Base-by-base conservation (phyloP, 805 yeast species). In the Hanseniaspora occidentalis region DNA sequence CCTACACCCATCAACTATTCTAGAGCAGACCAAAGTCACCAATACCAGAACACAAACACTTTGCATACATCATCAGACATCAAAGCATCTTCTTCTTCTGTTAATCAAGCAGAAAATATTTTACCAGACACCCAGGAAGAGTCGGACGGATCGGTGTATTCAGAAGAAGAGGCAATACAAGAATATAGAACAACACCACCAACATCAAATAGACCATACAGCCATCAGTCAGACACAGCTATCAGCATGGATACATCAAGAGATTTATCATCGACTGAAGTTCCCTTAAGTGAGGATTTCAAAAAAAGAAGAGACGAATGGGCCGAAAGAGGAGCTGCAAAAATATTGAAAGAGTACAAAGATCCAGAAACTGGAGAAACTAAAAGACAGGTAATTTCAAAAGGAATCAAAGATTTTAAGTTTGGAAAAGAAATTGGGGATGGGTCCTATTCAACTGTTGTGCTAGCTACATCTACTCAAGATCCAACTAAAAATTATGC, bases 381-480 rank as follows among this genome's bases (percentile, higher is more conserved):
- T 5, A 60, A 58, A 51, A 79, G 71, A 43, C 70, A 64, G 54
- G 64, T 69, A 41, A 75, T 67, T 35, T 71, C 57, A 58, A 67
- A 54, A 59, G 75, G 61, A 17, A 94, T 85, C 10, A 75, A 78
- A 48, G 98, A 92, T 56, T 92, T 88, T 59, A 80, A 77, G 46
- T 85, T 92, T 56, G 94, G 95, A 8, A 77, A 84, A 14, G 77
- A 81, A 35, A 72, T 92, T 22, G 99, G 99, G 23, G 95, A 84
- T 56, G 99, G 99, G 2, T 85, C 96, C 6, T 92, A 89, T 56
- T 86, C 96, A 8, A 88, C 95, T 1, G 99, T 89, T 3, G 73
- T 76, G 49, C 72, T 84, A 31, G 98, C 96, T 0, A 71, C 84
- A 1, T 95, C 92, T 45, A 64, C 76, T 36, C 85, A 76, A 50